These are phyloP conservation scores for Raddia distichophylla DNA, from an alignment of 176 grass and related monocot species.

Conservation along the genomic window DNA sequence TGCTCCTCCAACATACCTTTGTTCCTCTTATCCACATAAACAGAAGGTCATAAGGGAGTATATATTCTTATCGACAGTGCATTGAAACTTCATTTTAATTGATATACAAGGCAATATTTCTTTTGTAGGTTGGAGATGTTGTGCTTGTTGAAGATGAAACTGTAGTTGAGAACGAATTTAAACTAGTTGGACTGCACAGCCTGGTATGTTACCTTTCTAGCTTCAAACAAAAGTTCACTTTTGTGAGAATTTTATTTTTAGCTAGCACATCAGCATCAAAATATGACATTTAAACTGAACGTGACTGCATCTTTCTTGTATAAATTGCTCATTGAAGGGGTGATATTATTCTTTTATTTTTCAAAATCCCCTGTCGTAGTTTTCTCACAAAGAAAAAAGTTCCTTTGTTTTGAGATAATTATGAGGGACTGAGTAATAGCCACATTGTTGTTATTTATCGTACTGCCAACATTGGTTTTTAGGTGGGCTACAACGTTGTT, in stretches of 20 bases:
- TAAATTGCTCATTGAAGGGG: conserved; percentile 8
- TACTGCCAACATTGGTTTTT: conserved; percentile 20
- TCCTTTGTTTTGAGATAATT: conserved; percentile 1
- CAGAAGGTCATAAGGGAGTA: conserved; percentile 21
- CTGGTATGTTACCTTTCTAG: conserved; percentile 58
- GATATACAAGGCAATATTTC: conserved; percentile 14
- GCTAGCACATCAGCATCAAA: conserved; percentile 7
- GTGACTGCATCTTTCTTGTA: not conserved
- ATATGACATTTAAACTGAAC: not conserved
- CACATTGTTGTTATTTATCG: conserved; percentile 14
- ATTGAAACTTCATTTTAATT: not conserved
- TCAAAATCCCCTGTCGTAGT: not conserved
- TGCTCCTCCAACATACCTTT: not conserved
- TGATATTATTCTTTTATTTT: not conserved
- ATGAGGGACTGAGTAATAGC: not conserved
- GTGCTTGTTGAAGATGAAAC: conserved; percentile 90
- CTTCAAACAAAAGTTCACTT: not conserved
- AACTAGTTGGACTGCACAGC: conserved; percentile 64
- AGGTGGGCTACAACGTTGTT: conserved; percentile 87
- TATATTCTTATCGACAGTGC: not conserved
- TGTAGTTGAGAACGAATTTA: conserved; percentile 79
- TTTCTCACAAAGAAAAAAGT: not conserved
- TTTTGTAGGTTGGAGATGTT: conserved; percentile 93
- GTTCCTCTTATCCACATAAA: conserved; percentile 37
- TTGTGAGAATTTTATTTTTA: not conserved